phyloP scores from a whole-genome alignment of 352 stramenopile species.

The Phytophthora fragariae region DNA sequence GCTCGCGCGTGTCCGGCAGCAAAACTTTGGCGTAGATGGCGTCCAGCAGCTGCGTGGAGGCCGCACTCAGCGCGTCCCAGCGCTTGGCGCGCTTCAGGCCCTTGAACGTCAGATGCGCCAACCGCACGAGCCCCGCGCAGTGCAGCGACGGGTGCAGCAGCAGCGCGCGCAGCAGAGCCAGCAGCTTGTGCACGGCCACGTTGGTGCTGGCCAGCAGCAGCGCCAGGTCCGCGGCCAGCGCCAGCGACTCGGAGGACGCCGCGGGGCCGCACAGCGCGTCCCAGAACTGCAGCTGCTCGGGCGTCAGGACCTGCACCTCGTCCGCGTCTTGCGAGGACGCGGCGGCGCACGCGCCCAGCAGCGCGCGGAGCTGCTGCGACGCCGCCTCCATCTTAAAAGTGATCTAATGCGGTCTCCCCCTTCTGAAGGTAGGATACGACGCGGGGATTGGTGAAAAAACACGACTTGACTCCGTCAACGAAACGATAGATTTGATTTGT shows the following conservation, averaged over 20 bases:
- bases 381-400: conserved; percentile 37
- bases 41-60: conserved; percentile 52
- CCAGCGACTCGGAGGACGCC: conserved; percentile 17
- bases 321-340: conserved; percentile 16
- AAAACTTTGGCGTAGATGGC: conserved; percentile 50
- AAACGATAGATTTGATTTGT: no score
- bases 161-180: conserved; percentile 47
- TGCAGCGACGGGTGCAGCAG: conserved; percentile 48
- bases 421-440: conserved; percentile 18
- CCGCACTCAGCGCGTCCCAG: conserved; percentile 63
- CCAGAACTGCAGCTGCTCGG: conserved; percentile 67
- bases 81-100: conserved; percentile 80
- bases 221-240: conserved; percentile 58
- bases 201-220: conserved; percentile 69
- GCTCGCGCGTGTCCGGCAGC: conserved; percentile 23
- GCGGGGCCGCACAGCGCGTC: conserved; percentile 44
- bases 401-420: conserved; percentile 4
- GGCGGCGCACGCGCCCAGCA: conserved; percentile 52
- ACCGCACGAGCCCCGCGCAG: conserved; percentile 51
- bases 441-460: conserved; percentile 48
- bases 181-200: conserved; percentile 40
- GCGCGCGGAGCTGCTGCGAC: conserved; percentile 49
- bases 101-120: conserved; percentile 66
- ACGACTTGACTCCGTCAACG: conserved; percentile 34
- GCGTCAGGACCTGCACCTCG: conserved; percentile 32